Conservation (phyloP, 2,329 filamentous ascomycete genomes). For the Ascocoryne sarcoides region DNA sequence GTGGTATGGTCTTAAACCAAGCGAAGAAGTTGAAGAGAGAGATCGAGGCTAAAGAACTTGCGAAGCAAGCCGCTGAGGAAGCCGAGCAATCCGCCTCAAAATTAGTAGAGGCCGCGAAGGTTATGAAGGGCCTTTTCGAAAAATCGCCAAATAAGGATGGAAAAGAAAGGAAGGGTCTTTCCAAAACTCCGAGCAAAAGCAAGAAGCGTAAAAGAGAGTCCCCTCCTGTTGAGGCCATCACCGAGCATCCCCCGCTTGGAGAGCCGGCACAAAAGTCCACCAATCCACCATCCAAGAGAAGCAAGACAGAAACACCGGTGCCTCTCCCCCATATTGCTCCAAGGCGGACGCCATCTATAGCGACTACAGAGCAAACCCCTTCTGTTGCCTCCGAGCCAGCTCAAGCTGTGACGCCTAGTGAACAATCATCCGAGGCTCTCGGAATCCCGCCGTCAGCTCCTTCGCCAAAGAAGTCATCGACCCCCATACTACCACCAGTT, state of each 20-base stretch:
- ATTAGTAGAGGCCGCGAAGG: slow-evolving; percentile 40
- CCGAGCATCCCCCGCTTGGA: slow-evolving; percentile 10
- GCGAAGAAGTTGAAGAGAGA: slow-evolving; percentile 70
- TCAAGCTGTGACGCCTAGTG: slow-evolving; percentile 8
- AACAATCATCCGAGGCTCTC: slow-evolving; percentile 10
- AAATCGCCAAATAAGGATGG: slow-evolving; percentile 5
- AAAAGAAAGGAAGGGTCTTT: slow-evolving; percentile 12
- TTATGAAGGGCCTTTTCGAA: slow-evolving; percentile 34
- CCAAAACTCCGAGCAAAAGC: slow-evolving; percentile 11
- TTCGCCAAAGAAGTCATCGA: slow-evolving; percentile 28
- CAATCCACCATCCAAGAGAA: slow-evolving; percentile 40
- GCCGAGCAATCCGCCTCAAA: slow-evolving; percentile 49
- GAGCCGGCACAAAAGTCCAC: slow-evolving; percentile 8
- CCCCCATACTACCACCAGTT: slow-evolving; percentile 27
- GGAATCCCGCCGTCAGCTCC: slow-evolving; percentile 8
- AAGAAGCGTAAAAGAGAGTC: slow-evolving; percentile 27
- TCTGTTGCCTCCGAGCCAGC: slow-evolving; percentile 15
- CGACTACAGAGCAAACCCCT: slow-evolving; percentile 14
- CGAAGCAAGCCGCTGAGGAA: slow-evolving; percentile 53
- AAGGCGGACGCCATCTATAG: slow-evolving; percentile 28
- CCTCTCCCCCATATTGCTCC: slow-evolving; percentile 34
- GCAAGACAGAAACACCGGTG: slow-evolving; percentile 49
- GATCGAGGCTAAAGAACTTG: slow-evolving; percentile 61
- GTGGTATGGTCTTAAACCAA: slow-evolving; percentile 71
- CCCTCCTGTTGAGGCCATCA: slow-evolving; percentile 10